Conservation (phyloP, 371 early-diverging fungal species). For the Lichtheimia corymbifera region DNA sequence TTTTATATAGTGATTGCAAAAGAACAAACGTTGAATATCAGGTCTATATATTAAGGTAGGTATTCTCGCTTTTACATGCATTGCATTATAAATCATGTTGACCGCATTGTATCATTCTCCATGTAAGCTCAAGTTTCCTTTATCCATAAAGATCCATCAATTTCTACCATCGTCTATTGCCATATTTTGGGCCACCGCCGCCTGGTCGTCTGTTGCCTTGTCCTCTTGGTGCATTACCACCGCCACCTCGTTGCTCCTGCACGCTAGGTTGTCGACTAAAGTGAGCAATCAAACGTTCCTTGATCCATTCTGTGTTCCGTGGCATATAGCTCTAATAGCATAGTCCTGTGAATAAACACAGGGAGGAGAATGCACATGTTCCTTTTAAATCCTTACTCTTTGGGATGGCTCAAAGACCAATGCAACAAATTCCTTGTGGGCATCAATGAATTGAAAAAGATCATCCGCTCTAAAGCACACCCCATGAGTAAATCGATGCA, state of each 20-base stretch:
- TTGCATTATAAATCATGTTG: no score
- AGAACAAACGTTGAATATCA: no score
- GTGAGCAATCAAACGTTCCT: constrained; percentile 43
- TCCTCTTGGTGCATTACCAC: not conserved
- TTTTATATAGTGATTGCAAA: no score
- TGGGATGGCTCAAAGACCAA: constrained; percentile 36
- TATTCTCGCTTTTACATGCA: no score
- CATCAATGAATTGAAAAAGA: constrained; percentile 45
- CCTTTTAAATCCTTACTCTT: not conserved
- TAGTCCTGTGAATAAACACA: not conserved
- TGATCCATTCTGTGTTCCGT: constrained; percentile 50
- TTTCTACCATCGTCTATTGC: constrained; percentile 14
- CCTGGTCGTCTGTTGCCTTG: not conserved
- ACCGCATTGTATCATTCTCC: no score
- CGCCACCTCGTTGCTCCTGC: constrained; percentile 1
- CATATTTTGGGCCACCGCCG: not conserved
- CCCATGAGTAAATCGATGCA: not conserved
- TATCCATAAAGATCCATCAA: no score
- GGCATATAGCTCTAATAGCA: constrained; percentile 37
- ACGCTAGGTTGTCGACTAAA: constrained; percentile 24
- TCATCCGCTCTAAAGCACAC: constrained; percentile 37
- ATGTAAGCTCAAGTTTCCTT: no score
- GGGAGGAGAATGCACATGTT: not conserved
- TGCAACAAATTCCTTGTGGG: constrained; percentile 49
- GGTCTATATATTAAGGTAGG: no score